Base-by-base conservation (phyloP, 805 yeast species). In the Starmerella khaoyaiensis region DNA sequence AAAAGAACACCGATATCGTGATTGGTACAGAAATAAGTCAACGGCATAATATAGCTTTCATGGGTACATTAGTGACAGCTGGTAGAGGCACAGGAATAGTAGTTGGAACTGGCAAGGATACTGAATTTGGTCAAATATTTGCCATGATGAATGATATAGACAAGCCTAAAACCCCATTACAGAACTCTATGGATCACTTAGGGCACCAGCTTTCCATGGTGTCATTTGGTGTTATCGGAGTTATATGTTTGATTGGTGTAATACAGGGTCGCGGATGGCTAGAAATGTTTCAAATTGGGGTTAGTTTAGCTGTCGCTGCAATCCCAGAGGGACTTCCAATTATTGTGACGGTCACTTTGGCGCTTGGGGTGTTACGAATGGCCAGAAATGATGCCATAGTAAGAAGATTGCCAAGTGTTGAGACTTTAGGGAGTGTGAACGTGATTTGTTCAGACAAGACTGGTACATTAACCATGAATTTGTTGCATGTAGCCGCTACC, bases 311-410 rank as follows among this genome's bases (percentile, higher is more conserved):
- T 3, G 99, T 90, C 15, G 99, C 99, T 35, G 98, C 98, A 3
- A 90, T 90, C 50, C 99, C 99, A 4, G 99, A 90, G 60, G 99
- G 99, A 37, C 69, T 90, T 48, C 98, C 99, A 0, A 90, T 90
- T 52, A 90, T 90, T 57, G 98, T 90, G 28, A 87, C 99, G 5
- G 98, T 90, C 8, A 90, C 98, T 0, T 65, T 90, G 45, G 99
- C 98, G 0, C 65, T 90, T 17, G 98, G 98, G 34, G 98, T 90
- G 30, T 65, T 90, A 48, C 70, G 97, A 62, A 90, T 90, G 98
- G 96, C 98, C 5, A 74, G 73, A 36, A 77, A 84, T 50, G 80
- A 79, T 52, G 98, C 97, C 3, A 90, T 90, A 55, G 94, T 90
- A 36, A 79, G 86, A 54, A 72, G 96, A 49, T 65, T 90, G 46